Evolutionary conservation across 2,329 filamentous ascomycete species (phyloP), one percentile per base, ranked within the genome.

Genomic region (Hymenoscyphus salicellus): DNA sequence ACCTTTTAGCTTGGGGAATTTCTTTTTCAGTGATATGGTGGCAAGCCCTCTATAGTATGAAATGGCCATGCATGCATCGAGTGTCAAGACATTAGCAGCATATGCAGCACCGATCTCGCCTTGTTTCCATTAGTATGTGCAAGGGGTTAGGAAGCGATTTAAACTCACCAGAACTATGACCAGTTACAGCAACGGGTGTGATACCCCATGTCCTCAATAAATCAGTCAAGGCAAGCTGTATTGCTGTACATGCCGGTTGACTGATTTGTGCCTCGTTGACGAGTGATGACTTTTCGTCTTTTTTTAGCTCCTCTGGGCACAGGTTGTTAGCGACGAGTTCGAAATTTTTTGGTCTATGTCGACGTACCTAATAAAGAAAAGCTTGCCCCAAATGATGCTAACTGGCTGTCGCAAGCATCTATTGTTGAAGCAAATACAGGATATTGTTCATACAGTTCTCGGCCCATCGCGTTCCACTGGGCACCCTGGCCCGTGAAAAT

Each of bases 101-200:
- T 80, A 83, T 0, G 81, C 81, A 2, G 81, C 81, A 2, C 71
- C 81, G 38, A 83, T 82, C 63, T 84, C 82, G 10, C 46, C 46
- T 52, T 52, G 20, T 26, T 26, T 26, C 7, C 26, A 20, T 52
- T 23, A 52, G 46, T 8, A 26, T 52, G 8, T 52, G 46, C 46
- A 26, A 52, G 20, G 10, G 10, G 23, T 14, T 11, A 20, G 10
- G 23, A 10, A 14, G 23, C 5, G 23, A 23, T 14, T 23, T 20
- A 8, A 52, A 52, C 46, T 52, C 14, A 11, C 82, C 82, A 59
- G 74, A 77, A 0, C 80, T 82, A 68, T 83, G 81, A 1, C 81
- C 80, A 2, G 77, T 72, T 0, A 82, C 74, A 8, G 61, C 65
- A 32, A 68, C 62, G 0, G 80, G 78, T 2, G 63, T 66, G n/a